phyloP scores from a whole-genome alignment of 2,329 filamentous ascomycete species.

The Colletotrichum caudatum region DNA sequence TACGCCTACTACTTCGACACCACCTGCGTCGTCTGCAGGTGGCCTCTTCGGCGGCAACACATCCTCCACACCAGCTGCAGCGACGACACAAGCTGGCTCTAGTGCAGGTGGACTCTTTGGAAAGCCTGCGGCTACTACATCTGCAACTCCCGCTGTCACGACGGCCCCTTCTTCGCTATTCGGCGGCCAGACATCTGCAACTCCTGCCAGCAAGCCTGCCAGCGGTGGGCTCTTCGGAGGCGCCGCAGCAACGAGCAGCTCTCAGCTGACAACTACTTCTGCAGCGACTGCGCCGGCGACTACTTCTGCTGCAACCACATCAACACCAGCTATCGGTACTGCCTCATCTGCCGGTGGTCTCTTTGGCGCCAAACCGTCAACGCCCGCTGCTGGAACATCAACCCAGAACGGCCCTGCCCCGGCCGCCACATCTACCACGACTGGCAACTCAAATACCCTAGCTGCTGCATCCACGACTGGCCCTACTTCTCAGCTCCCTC shows the following conservation, averaged over 20 bases:
- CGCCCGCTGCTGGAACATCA: constrained; percentile 45
- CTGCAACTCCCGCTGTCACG: constrained; percentile 48
- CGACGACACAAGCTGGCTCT: constrained; percentile 46
- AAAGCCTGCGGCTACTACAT: constrained; percentile 46
- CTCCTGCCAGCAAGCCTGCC: constrained; percentile 51
- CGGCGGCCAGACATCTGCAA: constrained; percentile 49
- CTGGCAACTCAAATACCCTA: constrained; percentile 57
- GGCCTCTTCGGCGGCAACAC: constrained; percentile 58
- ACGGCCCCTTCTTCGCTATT: constrained; percentile 49
- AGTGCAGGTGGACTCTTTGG: constrained; percentile 47
- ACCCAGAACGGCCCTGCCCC: constrained; percentile 45
- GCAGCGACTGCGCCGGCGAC: constrained; percentile 50
- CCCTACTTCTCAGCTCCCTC: constrained; percentile 85
- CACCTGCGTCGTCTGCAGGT: constrained; percentile 42
- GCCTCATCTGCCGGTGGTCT: constrained; percentile 49
- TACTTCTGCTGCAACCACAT: constrained; percentile 46
- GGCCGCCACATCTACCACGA: constrained; percentile 27
- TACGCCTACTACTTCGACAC: constrained; percentile 47
- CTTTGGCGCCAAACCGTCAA: constrained; percentile 52
- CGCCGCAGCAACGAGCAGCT: constrained; percentile 47
- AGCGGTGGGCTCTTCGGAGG: constrained; percentile 49
- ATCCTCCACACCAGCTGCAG: constrained; percentile 51
- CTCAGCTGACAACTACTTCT: constrained; percentile 48
- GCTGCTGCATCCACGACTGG: constrained; percentile 82
- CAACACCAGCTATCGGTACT: constrained; percentile 47